Conservation (phyloP, 257 asterid species). For the Cordia subcordata region DNA sequence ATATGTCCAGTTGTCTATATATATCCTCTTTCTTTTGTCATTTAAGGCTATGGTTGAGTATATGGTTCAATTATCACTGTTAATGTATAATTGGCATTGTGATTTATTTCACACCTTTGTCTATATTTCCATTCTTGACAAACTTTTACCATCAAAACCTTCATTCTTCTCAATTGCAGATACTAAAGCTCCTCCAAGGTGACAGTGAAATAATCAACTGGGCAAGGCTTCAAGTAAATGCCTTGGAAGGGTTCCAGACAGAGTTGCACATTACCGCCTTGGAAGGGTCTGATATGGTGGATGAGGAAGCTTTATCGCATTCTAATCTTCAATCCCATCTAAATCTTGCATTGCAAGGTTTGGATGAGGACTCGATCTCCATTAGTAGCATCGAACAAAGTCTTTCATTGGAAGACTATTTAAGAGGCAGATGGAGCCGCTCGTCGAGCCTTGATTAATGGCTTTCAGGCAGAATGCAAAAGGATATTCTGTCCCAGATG, state of each 20-base stretch:
- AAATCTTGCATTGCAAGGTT: slow-evolving; percentile 79
- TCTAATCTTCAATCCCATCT: slow-evolving; percentile 69
- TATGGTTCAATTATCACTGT: too few relatives aligned
- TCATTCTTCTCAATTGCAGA: slow-evolving; percentile 26
- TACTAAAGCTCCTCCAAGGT: slow-evolving; percentile 77
- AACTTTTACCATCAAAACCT: too few relatives aligned
- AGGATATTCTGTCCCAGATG: slow-evolving; percentile 14
- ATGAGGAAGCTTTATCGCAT: slow-evolving; percentile 57
- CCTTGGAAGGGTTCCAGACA: slow-evolving; percentile 36
- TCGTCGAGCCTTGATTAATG: slow-evolving; percentile 85
- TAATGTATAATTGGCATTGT: too few relatives aligned
- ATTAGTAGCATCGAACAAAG: slow-evolving; percentile 80
- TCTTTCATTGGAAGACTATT: slow-evolving; percentile 71
- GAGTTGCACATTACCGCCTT: slow-evolving; percentile 17
- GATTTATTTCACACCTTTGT: too few relatives aligned
- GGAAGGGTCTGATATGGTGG: slow-evolving; percentile 52
- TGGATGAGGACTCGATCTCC: slow-evolving; percentile 65
- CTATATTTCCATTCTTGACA: not conserved
- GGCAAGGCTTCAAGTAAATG: slow-evolving; percentile 66
- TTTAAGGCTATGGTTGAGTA: too few relatives aligned
- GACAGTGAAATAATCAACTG: slow-evolving; percentile 57
- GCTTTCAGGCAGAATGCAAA: slow-evolving; percentile 10
- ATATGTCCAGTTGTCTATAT: too few relatives aligned
- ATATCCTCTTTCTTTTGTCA: too few relatives aligned
- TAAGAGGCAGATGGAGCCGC: slow-evolving; percentile 78